These are phyloP conservation scores for Candida gigantensis DNA, from an alignment of 1,139 yeast genomes.

Conservation along the genomic window DNA sequence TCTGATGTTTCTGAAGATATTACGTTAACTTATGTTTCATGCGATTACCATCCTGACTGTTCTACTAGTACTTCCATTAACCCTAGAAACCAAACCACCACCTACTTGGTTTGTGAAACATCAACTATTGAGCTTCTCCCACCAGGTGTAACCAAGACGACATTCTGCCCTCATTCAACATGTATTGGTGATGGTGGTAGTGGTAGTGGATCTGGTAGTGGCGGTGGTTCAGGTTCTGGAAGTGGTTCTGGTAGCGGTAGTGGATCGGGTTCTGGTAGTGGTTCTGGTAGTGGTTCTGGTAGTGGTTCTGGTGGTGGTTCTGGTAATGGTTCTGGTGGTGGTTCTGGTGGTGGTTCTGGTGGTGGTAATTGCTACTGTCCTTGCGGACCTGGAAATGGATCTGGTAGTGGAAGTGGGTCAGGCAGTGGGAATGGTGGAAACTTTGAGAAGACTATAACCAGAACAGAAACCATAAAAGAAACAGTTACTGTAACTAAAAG, in stretches of 20 bases:
- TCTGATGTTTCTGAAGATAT: neutral
- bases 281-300: too few species aligned
- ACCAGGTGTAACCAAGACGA: conserved; percentile 4
- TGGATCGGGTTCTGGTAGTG: too few species aligned
- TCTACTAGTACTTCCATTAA: conserved; percentile 2
- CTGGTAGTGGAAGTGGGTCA: too few species aligned
- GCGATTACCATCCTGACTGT: conserved; percentile 1
- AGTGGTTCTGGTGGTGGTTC: neutral
- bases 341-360: neutral
- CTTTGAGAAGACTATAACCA: neutral
- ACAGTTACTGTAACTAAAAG: neutral
- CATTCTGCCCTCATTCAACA: conserved; percentile 1
- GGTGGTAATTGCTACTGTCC: neutral
- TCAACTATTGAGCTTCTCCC: conserved; percentile 2
- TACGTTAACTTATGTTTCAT: conserved; percentile 1
- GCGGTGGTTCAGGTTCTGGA: neutral
- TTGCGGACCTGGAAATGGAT: neutral
- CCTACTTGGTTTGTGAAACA: conserved; percentile 2
- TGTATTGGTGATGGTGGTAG: neutral
- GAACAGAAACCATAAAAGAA: neutral
- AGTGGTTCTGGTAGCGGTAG: neutral
- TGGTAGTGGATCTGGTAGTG: neutral
- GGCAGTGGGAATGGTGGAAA: too few species aligned
- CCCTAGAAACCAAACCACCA: neutral
- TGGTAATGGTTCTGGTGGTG: neutral